These are phyloP conservation scores for Ganoderma leucocontextum DNA, from an alignment of 1,284 basidiomycete species.

Conservation along the genomic window DNA sequence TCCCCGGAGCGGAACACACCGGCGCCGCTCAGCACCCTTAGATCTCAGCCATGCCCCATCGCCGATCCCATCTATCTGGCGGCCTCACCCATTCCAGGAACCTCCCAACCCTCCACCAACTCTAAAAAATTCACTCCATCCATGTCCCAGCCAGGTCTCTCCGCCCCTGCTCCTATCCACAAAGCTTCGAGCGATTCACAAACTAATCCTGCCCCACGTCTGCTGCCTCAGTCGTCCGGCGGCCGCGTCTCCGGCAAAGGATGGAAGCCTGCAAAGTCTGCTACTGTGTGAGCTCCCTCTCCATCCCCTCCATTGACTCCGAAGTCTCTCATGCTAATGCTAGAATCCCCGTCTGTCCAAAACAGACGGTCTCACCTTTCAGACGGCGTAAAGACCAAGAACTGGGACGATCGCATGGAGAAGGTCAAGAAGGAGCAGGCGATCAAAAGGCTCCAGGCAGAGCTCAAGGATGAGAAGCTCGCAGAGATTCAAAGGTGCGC, in stretches of 20 bases:
- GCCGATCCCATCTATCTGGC: slow-evolving; percentile 23
- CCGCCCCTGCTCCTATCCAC: neutral
- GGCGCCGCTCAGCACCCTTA: slow-evolving; percentile 8
- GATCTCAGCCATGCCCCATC: slow-evolving; percentile 15
- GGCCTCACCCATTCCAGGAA: neutral
- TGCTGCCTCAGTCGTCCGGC: slow-evolving; percentile 23
- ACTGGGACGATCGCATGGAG: slow-evolving; percentile 74
- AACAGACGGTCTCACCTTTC: slow-evolving; percentile 74
- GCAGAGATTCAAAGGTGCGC: slow-evolving; percentile 68
- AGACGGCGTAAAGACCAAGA: slow-evolving; percentile 68
- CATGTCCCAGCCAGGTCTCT: slow-evolving; percentile 20
- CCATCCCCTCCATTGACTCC: slow-evolving; percentile 18
- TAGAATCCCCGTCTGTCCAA: neutral
- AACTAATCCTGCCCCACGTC: slow-evolving; percentile 1
- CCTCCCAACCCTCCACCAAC: neutral
- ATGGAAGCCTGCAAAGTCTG: slow-evolving; percentile 51
- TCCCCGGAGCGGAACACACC: neutral
- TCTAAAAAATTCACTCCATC: slow-evolving; percentile 5
- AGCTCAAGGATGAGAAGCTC: slow-evolving; percentile 79
- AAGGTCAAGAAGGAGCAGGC: slow-evolving; percentile 70
- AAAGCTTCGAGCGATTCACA: neutral
- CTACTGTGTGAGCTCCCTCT: slow-evolving; percentile 62
- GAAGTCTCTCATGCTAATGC: slow-evolving; percentile 11
- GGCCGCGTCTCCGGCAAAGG: slow-evolving; percentile 32
- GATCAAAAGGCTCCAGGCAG: slow-evolving; percentile 74